These are phyloP conservation scores for Hypoxylon crocopeplum DNA, from an alignment of 495 filamentous ascomycete species.

Conservation along the genomic window DNA sequence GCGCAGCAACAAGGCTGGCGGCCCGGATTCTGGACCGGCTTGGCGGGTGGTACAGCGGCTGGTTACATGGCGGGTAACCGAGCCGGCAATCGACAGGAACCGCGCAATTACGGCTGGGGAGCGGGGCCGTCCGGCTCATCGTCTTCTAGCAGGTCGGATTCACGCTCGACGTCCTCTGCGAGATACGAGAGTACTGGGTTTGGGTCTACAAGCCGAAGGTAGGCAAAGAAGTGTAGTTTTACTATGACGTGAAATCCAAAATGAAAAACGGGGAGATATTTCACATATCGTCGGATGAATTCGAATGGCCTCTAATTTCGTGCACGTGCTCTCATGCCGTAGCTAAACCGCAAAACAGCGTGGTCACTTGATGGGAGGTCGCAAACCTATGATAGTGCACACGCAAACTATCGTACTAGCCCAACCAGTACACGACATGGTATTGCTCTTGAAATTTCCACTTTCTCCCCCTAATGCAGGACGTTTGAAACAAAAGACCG, in stretches of 20 bases:
- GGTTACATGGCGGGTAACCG: conserved; percentile 70
- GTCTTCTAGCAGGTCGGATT: conserved; percentile 48
- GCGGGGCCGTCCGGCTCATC: conserved; percentile 41
- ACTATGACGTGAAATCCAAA: no score
- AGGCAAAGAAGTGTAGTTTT: conserved; percentile 4
- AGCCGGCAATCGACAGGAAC: conserved; percentile 42
- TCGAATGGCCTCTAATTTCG: no score
- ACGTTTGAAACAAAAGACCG: neutral
- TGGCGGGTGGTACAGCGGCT: conserved; percentile 72
- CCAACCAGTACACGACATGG: neutral
- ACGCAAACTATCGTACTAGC: neutral
- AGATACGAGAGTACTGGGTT: conserved; percentile 86
- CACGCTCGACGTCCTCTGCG: conserved; percentile 56
- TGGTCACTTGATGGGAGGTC: no score
- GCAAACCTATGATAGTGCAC: no score
- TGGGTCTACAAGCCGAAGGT: conserved; percentile 84
- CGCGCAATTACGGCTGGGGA: conserved; percentile 42
- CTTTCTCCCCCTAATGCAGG: neutral
- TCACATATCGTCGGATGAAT: no score
- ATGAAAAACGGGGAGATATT: no score
- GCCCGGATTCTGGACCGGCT: conserved; percentile 89
- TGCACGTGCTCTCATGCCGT: no score
- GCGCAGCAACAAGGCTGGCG: conserved; percentile 64
- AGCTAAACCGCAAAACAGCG: no score
- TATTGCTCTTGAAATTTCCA: neutral